Base-by-base conservation (phyloP, 2,329 filamentous ascomycete genomes). In the Aureobasidium sp. region DNA sequence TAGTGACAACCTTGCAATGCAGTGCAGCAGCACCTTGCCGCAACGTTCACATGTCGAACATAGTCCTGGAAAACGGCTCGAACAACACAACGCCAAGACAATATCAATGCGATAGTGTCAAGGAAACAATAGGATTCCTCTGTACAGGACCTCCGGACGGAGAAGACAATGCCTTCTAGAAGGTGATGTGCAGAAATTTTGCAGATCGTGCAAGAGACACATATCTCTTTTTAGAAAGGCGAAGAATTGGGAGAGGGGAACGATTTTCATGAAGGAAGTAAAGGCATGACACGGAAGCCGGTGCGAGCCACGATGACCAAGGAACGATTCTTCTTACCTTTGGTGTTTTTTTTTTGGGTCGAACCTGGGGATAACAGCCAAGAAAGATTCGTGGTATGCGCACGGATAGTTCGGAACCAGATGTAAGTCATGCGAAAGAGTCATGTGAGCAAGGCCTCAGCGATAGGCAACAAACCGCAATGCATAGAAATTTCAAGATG, bases 1-100 rank as follows among this genome's bases (percentile, higher is more conserved):
- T 66, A 2, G 62, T 69, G 2, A 66, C 65, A 4, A 65, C 61
- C n/a, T 55, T 70, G 47, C 69, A 70, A 42, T 71, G 69, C 57
- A 69, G 67, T 29, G 64, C 61, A 2, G 63, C 62, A 15, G 62
- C 62, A 29, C 69, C 69, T 29, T 71, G 69, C 60, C 53, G 31
- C 6, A 62, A 64, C n/a, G 65, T 71, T 51, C 51, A 64, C 10
- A 40, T 69, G 1, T 63, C 54, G 31, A 59, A 68, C 17, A 65
- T 67, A 13, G 40, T 53, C 9, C 10, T 65, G 11, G 50, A 43
- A 9, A 60, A 60, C n/a, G 37, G 33, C 4, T 60, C 62, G 13
- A 67, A 66, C 45, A 61, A 64, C 40, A 61, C 65, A 8, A 57
- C 58, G 15, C 62, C 64, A 37, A 51, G 33, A 7, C 60, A 65